Evolutionary conservation across 192 early-diverging fungal species (phyloP).

Genomic region (Piromyces finnis): DNA sequence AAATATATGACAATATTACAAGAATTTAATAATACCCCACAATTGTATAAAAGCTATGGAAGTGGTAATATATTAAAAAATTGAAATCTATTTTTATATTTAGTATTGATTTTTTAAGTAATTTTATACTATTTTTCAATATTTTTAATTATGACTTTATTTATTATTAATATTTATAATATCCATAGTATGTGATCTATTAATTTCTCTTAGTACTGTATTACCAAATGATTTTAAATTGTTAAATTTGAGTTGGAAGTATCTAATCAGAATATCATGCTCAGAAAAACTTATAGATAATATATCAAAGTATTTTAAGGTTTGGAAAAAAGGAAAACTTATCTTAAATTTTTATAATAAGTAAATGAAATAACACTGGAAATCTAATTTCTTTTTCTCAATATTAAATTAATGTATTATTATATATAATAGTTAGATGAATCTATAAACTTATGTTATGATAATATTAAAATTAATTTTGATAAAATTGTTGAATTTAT

Average conservation of each 20-base stretch:
- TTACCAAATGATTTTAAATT: neutral
- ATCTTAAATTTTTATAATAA: too few species aligned
- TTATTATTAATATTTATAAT: too few species aligned
- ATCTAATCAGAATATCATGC: neutral
- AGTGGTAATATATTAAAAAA: neutral
- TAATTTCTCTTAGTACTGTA: neutral
- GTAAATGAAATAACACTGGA: too few species aligned
- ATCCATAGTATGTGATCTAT: neutral
- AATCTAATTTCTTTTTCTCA: too few species aligned
- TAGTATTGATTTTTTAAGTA: too few species aligned
- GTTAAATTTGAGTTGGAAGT: neutral
- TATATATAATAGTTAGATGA: slow-evolving; percentile 44
- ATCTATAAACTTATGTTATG: neutral
- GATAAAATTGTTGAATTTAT: neutral
- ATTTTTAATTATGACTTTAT: too few species aligned
- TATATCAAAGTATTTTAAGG: neutral
- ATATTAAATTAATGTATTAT: slow-evolving; percentile 12
- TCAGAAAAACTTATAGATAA: neutral
- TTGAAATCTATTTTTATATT: too few species aligned
- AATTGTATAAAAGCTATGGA: neutral
- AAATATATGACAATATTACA: neutral
- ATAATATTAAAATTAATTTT: neutral
- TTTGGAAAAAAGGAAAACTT: neutral
- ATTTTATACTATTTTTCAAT: too few species aligned
- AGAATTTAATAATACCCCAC: neutral